Evolutionary conservation across 257 asterid genomes (phyloP), one percentile per base, ranked within the genome.

Genomic region (Lithospermum erythrorhizon): DNA sequence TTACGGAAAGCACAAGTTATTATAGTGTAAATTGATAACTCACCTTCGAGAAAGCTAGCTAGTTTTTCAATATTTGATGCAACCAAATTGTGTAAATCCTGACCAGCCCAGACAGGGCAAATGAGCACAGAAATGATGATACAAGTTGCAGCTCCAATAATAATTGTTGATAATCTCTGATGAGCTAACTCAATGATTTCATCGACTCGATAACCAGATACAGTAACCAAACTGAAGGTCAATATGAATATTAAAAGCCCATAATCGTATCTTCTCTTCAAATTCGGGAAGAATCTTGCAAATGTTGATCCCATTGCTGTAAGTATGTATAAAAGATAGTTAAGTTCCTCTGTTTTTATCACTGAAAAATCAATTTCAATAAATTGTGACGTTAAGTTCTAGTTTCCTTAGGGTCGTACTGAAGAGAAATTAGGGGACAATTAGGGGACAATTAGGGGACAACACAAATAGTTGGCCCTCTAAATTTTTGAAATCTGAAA

Each of bases 71-170:
- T 32, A 65, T 87, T 83, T 9, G 37, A 48, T 63, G 81, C 71
- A 23, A 76, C 5, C 18, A 75, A 53, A 19, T 67, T 67, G 56
- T 89, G 97, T 67, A 89, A 64, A 76, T 89, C 95, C 57, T 75
- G 79, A 13, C 97, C 97, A 21, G 97, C 97, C 97, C 97, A 89
- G 35, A 78, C 97, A 1, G 97, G 97, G 69, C 63, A 76, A 48
- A 78, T 35, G 70, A 71, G 68, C 22, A 82, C 30, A 68, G 95
- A 89, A 22, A 81, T 70, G 1, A 81, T 20, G 59, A 89, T 72
- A 49, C 97, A 89, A 0, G 93, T 69, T 0, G 78, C 82, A 35
- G 71, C 85, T 3, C 95, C 97, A 23, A 86, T 72, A 18, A 82
- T 67, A 21, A 86, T 78, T 0, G 94, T 84, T 23, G 86, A 72